A percentile compares a stretch with the other conserved stretches of the same genome.
Conservation (phyloP, 352 stramenopile species). For the Phytophthora quininea region DNA sequence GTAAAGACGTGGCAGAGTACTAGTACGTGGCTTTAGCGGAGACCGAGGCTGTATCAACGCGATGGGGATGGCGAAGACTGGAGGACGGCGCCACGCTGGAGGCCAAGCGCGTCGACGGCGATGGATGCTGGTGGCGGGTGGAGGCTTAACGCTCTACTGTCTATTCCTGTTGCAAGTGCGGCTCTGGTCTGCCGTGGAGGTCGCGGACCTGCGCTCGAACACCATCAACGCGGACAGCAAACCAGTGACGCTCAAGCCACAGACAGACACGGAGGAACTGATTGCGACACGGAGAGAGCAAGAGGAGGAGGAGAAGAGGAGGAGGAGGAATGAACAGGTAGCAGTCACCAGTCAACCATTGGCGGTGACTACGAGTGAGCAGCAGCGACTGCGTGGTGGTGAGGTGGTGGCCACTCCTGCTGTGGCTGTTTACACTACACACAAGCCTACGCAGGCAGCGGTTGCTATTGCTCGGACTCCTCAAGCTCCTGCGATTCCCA, state of each 20-base stretch:
- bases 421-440: slow-evolving; percentile 10
- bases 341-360: background rate
- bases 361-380: background rate
- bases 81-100: slow-evolving; percentile 13
- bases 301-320: slow-evolving; percentile 1
- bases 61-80: slow-evolving; percentile 19
- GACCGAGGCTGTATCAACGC: slow-evolving; percentile 1
- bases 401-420: slow-evolving; percentile 15
- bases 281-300: slow-evolving; percentile 3
- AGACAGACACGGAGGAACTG: slow-evolving; percentile 7
- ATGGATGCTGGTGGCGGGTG: slow-evolving; percentile 19
- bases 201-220: slow-evolving; percentile 33
- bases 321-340: background rate
- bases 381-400: slow-evolving; percentile 19
- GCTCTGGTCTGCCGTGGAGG: slow-evolving; percentile 28
- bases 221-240: slow-evolving; percentile 21
- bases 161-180: slow-evolving; percentile 34
- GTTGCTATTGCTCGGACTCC: background rate
- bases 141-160: slow-evolving; percentile 25
- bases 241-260: slow-evolving; percentile 5
- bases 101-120: slow-evolving; percentile 13
- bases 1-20: slow-evolving; percentile 18
- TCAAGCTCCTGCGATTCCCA: slow-evolving; percentile 1
- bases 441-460: background rate
- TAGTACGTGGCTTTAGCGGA: slow-evolving; percentile 11